These are phyloP conservation scores for Mucor piriformis DNA, from an alignment of 371 early-diverging fungal species.

Conservation along the genomic window DNA sequence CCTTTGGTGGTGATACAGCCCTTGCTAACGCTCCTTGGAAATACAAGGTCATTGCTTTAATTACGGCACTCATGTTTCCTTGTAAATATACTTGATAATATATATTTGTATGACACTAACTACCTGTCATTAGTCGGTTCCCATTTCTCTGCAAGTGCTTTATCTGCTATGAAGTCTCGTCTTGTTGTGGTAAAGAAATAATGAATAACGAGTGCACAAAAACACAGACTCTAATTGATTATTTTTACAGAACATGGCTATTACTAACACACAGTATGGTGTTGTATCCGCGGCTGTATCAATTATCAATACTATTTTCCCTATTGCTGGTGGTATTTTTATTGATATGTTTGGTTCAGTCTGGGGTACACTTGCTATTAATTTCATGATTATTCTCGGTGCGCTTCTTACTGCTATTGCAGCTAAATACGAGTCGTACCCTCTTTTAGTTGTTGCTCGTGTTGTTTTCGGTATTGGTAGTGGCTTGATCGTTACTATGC, in stretches of 20 bases:
- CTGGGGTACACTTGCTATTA: conserved; percentile 51
- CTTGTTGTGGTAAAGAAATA: conserved; percentile 24
- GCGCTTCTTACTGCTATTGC: conserved; percentile 52
- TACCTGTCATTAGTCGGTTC: conserved; percentile 31
- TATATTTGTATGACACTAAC: background rate
- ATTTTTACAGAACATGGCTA: conserved; percentile 31
- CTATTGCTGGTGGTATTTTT: conserved; percentile 53
- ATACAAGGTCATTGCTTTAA: conserved; percentile 32
- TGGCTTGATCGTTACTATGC: conserved; percentile 59
- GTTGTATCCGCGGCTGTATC: conserved; percentile 52
- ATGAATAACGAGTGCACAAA: too few relatives aligned
- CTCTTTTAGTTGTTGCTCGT: conserved; percentile 54
- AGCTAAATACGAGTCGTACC: conserved; percentile 39
- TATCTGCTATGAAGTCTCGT: conserved; percentile 45
- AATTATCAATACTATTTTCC: conserved; percentile 58
- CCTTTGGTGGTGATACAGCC: conserved; percentile 29
- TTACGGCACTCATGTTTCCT: conserved; percentile 35
- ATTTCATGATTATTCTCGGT: conserved; percentile 46
- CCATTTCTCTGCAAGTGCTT: conserved; percentile 41
- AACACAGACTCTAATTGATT: background rate
- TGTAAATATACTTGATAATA: conserved; percentile 14
- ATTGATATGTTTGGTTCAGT: conserved; percentile 57
- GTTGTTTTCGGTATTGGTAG: conserved; percentile 59
- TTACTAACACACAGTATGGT: conserved; percentile 58
- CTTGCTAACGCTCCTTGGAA: conserved; percentile 42